Percentiles rank a stretch among this genome's conserved stretches.
phyloP scores from a whole-genome alignment of 1,139 yeast species.

The Saccharomycopsis hybrid region DNA sequence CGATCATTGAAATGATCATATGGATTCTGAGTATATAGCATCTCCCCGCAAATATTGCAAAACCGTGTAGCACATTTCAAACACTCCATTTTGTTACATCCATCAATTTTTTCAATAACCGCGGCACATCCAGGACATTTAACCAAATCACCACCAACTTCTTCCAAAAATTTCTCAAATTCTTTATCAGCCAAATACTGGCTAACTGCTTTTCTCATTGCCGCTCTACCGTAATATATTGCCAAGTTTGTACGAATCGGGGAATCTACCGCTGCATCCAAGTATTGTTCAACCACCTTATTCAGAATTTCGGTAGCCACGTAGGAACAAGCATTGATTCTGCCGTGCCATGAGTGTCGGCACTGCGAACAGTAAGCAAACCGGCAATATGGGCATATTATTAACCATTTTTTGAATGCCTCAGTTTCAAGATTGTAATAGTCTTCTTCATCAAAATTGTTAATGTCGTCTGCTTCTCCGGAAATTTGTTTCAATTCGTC shows the following conservation, averaged over 20 bases:
- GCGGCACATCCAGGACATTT: constrained; percentile 52
- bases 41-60: constrained; percentile 51
- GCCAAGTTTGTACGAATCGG: constrained; percentile 36
- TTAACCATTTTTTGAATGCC: constrained; percentile 38
- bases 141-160: constrained; percentile 28
- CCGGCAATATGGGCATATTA: constrained; percentile 47
- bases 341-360: constrained; percentile 62
- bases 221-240: constrained; percentile 44
- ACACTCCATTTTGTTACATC: constrained; percentile 67
- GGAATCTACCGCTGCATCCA: constrained; percentile 31
- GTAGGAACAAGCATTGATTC: constrained; percentile 40
- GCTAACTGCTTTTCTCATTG: constrained; percentile 38
- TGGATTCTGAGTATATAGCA: constrained; percentile 37
- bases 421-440: too few relatives aligned
- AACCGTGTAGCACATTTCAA: constrained; percentile 43
- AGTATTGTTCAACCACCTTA: constrained; percentile 35
- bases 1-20: constrained; percentile 48
- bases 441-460: background rate
- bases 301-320: constrained; percentile 35
- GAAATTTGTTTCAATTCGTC: background rate
- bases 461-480: background rate
- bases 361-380: constrained; percentile 59
- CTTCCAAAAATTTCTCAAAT: constrained; percentile 40
- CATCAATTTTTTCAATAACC: constrained; percentile 54
- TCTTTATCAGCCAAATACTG: constrained; percentile 44